Base-by-base conservation (phyloP, 1,284 basidiomycete species). In the Cutaneotrichosporon cutaneum region DNA sequence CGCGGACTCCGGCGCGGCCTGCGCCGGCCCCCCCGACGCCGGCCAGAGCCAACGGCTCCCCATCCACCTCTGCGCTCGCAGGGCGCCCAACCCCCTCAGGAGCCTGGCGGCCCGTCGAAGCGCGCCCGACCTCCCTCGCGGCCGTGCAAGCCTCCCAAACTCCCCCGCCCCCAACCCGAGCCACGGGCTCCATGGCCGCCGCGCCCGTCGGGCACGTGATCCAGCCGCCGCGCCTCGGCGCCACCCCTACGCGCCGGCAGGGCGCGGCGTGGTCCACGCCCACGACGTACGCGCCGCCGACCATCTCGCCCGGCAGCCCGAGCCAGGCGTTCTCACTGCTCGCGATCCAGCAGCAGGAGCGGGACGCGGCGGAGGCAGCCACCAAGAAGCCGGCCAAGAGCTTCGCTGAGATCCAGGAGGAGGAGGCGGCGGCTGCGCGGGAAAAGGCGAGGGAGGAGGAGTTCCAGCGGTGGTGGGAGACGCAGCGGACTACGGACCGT, bases 391-490 rank as follows among this genome's bases (percentile, higher is more conserved):
- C 32, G 7, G 58, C 67, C 10, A 85, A 84, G 48, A 89, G 87
- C 44, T 79, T 93, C 62, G 80, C 82, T n/a, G 87, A 93, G 68
- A 94, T 94, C 50, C 92, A 94, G 76, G 86, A 87, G 62, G 90
- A 94, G 75, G 92, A 94, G 75, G 62, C 64, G 2, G 66, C 65
- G 1, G 68, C 73, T 42, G 61, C 65, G n/a, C n/a, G n/a, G 16
- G 85, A 82, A 3, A 81, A 82, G 39, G 85, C 83, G 63, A 82
- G 82, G 36, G 91, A 93, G 76, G 85, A 82, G 2, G 89, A 90
- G 60, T 94, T 94, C 72, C 77, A 93, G 76, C 83, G 82, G 65
- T 94, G 91, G 92, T 94, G 92, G 91, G 82, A 85, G 1, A 86
- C 83, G 6, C 91, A 94, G 74, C 82, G 88, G 5, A 55, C 44